These are phyloP conservation scores for Dipteronia dyeriana DNA, from an alignment of 345 rosid species.

Conservation along the genomic window DNA sequence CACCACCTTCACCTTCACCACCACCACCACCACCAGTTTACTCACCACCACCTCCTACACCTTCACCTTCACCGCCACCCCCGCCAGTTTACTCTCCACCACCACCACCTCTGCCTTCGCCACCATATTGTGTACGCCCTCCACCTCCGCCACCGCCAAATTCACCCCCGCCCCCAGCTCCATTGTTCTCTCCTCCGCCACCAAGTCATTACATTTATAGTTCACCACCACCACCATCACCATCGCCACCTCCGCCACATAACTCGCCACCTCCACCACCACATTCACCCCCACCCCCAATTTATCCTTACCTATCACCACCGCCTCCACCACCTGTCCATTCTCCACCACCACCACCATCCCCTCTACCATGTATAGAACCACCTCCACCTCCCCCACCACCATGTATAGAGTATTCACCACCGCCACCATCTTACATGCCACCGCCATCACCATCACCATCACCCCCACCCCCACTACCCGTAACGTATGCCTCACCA, in stretches of 20 bases:
- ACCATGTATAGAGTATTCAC: conserved; percentile 51
- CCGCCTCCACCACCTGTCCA: conserved; percentile 53
- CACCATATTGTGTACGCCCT: conserved; percentile 28
- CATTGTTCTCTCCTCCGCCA: conserved; percentile 46
- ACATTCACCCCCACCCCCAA: conserved; percentile 49
- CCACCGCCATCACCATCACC: conserved; percentile 43
- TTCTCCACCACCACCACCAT: conserved; percentile 57
- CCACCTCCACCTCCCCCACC: conserved; percentile 66
- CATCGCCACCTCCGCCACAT: conserved; percentile 28
- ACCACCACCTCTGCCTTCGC: conserved; percentile 26
- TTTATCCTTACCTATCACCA: conserved; percentile 49
- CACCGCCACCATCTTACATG: conserved; percentile 52
- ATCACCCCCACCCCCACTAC: conserved; percentile 35
- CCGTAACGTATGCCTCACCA: conserved; percentile 21
- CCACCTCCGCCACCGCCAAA: conserved; percentile 43
- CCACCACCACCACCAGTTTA: conserved; percentile 35
- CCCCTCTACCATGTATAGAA: conserved; percentile 60
- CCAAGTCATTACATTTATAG: conserved; percentile 40
- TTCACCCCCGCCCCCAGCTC: conserved; percentile 37
- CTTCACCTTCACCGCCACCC: conserved; percentile 51
- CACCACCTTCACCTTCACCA: conserved; percentile 39
- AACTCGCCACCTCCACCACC: conserved; percentile 38
- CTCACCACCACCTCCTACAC: conserved; percentile 32
- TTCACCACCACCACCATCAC: conserved; percentile 55
- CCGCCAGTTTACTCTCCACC: conserved; percentile 43